Base-by-base conservation (phyloP, 2,329 filamentous ascomycete species). In the Proliferodiscus dingleyae region DNA sequence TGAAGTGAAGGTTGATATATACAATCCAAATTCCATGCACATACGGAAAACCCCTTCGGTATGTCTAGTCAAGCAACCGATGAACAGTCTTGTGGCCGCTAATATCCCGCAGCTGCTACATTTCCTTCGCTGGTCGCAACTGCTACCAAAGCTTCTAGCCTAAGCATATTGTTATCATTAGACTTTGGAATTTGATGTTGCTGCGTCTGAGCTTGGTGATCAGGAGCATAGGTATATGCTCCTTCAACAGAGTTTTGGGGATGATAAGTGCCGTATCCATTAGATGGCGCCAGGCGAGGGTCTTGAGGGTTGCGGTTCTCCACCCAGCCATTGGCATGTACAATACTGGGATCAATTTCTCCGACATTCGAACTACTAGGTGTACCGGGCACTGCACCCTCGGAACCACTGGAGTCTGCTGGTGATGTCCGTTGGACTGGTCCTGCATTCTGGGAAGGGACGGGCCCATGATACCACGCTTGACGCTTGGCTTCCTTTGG, bases 391-490 rank as follows among this genome's bases (percentile, higher is more conserved):
- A 76, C 67, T 10, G 72, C 70, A 13, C 73, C 73, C 53, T 78
- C 74, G 48, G 73, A 77, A 50, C 73, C 73, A 40, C 71, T 75
- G 0, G 73, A 77, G 45, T 75, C 74, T 54, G 75, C 75, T 1
- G 75, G 75, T 2, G 75, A 77, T 0, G 73, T 74, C 10, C 74
- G 69, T 42, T 74, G 71, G 7, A 57, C 53, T 21, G 55, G 57
- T 55, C 53, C 7, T 58, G 48, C 21, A 40, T 42, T 64, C 54
- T 44, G 60, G 50, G 28, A 55, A 9, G 49, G 37, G n/a, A 70
- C 51, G 21, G 74, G 74, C 9, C 74, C 75, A 47, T 87, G 80
- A 57, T 88, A 88, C 84, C 85, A 89, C 1, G 75, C 85, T 48
- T 83, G 81, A 2, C 85, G 76, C 60, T 85, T 87, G 23, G 69